Evolutionary conservation across 768 basidiomycete species (phyloP), one percentile per base, ranked within the genome.

Genomic region (Mycena floridula): DNA sequence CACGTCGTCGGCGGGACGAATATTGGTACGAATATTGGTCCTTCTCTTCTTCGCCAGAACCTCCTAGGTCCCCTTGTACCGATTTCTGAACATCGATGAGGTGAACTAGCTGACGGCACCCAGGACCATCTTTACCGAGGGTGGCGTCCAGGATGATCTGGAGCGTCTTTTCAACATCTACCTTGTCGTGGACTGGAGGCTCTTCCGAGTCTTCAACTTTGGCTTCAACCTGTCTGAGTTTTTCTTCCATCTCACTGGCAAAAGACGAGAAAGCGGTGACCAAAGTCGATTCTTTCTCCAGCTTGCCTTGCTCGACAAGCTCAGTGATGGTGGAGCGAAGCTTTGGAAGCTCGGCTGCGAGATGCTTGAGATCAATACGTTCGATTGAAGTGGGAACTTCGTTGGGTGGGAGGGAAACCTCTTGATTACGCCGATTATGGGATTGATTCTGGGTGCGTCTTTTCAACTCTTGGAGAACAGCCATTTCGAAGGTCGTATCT

Each of bases 401-500:
- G 3, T 39, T 7, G 18, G 15, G 16, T 7, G 37, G 2, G 9
- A 45, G 28, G 44, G 15, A 38, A 21, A 8, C 25, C 11, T 7
- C 7, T 15, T 35, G 7, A 9, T 2, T 23, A 22, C 8, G 4
- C 21, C 20, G 21, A 9, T 20, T 12, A 20, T 11, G 12, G 12
- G n/a, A 20, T 9, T 20, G 37, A 12, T 12, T 12, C 21, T 11
- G 8, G 12, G 8, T 11, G 12, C 63, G 52, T 4, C 58, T 53
- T n/a, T 49, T 11, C 15, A 65, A 51, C 27, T 65, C 59, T 36
- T 57, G 50, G 2, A 68, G 57, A 1, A 38, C 44, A 1, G 59
- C 59, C 30, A 69, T 64, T 43, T 75, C 75, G 8, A 68, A 44
- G 1, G 68, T 60, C 2, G 68, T 69, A 43, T 70, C 62, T 2